These are phyloP conservation scores for Fraxinus velutina DNA, from an alignment of 305 asterid genomes.

Conservation along the genomic window DNA sequence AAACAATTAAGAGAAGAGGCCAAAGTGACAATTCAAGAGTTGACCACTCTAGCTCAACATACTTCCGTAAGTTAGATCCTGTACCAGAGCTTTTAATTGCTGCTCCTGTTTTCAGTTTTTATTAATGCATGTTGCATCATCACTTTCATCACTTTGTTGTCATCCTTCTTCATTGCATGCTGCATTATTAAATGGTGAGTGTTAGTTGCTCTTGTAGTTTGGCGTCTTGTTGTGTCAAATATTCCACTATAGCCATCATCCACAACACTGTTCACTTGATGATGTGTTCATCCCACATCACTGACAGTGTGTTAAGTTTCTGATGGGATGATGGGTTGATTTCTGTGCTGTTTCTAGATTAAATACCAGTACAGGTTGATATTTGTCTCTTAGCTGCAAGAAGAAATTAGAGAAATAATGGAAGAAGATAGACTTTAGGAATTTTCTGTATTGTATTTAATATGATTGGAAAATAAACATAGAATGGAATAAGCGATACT, in stretches of 20 bases:
- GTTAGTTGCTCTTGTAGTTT: neutral
- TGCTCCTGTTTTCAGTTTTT: neutral
- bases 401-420: neutral
- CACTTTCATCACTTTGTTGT: neutral
- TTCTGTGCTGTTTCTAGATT: too few species aligned
- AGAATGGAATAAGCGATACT: neutral
- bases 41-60: slow-evolving; percentile 75
- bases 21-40: slow-evolving; percentile 80
- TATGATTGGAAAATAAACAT: neutral
- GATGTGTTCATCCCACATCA: neutral
- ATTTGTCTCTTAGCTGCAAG: neutral
- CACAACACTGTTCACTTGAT: neutral
- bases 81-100: slow-evolving; percentile 10
- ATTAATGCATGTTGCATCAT: neutral
- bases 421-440: neutral
- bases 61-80: slow-evolving; percentile 70
- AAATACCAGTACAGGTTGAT: too few species aligned
- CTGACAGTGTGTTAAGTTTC: neutral
- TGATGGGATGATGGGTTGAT: too few species aligned
- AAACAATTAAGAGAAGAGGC: slow-evolving; percentile 72
- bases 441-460: neutral
- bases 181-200: neutral
- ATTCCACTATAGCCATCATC: neutral
- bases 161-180: neutral
- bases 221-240: neutral